Evolutionary conservation across 169 alveolate species (phyloP), one percentile per base, ranked within the genome.

Genomic region (Ichthyophthirius multifiliis): DNA sequence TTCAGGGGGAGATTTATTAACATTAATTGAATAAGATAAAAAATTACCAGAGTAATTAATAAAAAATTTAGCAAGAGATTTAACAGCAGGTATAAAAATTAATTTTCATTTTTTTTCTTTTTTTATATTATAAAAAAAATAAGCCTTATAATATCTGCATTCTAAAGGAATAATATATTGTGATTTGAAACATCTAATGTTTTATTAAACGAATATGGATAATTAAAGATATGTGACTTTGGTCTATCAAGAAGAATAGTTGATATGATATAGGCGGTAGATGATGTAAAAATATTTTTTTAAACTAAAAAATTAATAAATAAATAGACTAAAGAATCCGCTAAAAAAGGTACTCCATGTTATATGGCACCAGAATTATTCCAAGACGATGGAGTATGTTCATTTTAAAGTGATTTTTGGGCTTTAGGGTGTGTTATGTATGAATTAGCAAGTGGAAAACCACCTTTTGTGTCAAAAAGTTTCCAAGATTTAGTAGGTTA

Each of bases 321-420:
- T n/a, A 6, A 45, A 5, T 55, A 55, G 71, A 39, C 43, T 3
- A 55, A 55, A 55, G 71, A 55, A 55, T 12, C 71, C 31, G 71
- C 75, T 7, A 87, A 92, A 41, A 91, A 90, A 44, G 95, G 96
- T 46, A 83, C 96, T 18, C 97, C 97, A 75, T 93, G 88, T 76
- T 95, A 95, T 87, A 93, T 94, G 91, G 97, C 97, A 0, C 97
- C 98, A 7, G 98, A 95, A 73, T 83, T 95, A 43, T 93, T 93
- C 82, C 83, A 90, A 71, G 95, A 93, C 31, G 89, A 83, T 39
- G 97, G 98, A 15, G 92, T 92, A 32, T 93, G 94, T 85, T 84
- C 94, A 34, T 95, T 92, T 77, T 82, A 88, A 43, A 87, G 95
- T 18, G 97, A 96, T 80, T 89, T 91, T 41, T 94, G 96, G 97